phyloP scores from a whole-genome alignment of 2,329 filamentous ascomycete genomes.

The Grosmannia clavigera region DNA sequence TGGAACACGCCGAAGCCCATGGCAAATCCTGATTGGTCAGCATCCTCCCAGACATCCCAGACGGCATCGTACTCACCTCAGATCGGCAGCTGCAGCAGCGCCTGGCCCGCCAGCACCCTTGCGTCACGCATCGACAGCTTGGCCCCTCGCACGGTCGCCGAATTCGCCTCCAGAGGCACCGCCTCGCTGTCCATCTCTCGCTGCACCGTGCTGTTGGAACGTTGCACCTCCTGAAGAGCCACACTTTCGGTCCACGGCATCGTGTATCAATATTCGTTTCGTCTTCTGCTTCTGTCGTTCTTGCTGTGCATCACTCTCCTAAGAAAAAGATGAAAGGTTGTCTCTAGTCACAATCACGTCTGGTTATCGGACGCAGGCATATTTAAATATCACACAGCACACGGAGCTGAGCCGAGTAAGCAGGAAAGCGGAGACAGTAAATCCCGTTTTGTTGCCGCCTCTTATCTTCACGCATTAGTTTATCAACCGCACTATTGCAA shows the following conservation, averaged over 20 bases:
- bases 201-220: not conserved
- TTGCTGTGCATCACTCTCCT: not conserved
- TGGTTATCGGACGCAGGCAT: not conserved
- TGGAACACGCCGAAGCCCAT: slow-evolving; percentile 5
- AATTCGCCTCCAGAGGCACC: not conserved
- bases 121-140: not conserved
- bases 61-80: not conserved
- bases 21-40: not conserved
- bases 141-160: not conserved
- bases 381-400: not conserved
- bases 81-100: slow-evolving; percentile 1
- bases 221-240: not conserved
- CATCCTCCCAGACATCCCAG: too few relatives aligned
- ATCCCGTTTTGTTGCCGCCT: too few relatives aligned
- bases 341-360: not conserved
- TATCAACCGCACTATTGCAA: not conserved
- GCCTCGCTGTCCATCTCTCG: not conserved
- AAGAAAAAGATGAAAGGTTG: too few relatives aligned
- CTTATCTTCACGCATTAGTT: too few relatives aligned
- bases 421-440: too few relatives aligned
- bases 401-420: not conserved
- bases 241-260: not conserved
- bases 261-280: not conserved
- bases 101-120: not conserved
- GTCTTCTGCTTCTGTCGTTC: not conserved